A percentile compares a stretch with the other conserved stretches of the same genome.
These are phyloP conservation scores for Taphrina populina DNA, from an alignment of 1,139 yeast genomes.

Conservation along the genomic window DNA sequence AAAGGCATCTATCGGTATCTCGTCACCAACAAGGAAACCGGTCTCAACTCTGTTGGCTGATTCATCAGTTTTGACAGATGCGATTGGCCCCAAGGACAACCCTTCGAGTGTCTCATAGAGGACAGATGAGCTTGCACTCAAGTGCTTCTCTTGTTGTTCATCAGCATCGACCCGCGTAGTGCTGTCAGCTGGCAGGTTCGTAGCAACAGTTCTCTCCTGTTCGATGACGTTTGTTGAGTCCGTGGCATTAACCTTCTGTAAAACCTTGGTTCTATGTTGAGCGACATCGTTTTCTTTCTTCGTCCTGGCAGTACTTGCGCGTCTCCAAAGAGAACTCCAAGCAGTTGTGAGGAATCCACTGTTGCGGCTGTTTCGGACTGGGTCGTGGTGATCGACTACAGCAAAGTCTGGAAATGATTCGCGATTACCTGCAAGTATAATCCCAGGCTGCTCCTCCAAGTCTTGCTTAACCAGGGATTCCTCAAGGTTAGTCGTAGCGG, in stretches of 20 bases:
- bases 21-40: not conserved
- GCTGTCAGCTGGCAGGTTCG: not conserved
- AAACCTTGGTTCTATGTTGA: conserved; percentile 5
- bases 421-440: conserved; percentile 26
- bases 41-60: too few species aligned
- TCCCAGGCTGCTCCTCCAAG: not conserved
- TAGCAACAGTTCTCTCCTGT: not conserved
- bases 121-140: conserved; percentile 9
- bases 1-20: conserved; percentile 17
- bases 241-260: not conserved
- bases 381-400: conserved; percentile 6
- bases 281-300: conserved; percentile 31
- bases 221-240: not conserved
- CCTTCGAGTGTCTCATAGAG: conserved; percentile 15
- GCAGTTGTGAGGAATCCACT: conserved; percentile 13
- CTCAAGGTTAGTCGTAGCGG: not conserved
- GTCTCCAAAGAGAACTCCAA: conserved; percentile 27
- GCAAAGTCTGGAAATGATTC: conserved; percentile 29
- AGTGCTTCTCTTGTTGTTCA: not conserved
- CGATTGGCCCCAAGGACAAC: too few species aligned
- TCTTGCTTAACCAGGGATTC: not conserved
- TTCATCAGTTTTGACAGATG: too few species aligned
- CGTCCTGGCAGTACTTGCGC: conserved; percentile 25
- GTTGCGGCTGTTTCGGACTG: not conserved
- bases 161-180: not conserved